A percentile compares a stretch with the other conserved stretches of the same genome.
Evolutionary conservation across 2,329 filamentous ascomycete genomes (phyloP).

Genomic region (Paraphoma chrysanthemicola): DNA sequence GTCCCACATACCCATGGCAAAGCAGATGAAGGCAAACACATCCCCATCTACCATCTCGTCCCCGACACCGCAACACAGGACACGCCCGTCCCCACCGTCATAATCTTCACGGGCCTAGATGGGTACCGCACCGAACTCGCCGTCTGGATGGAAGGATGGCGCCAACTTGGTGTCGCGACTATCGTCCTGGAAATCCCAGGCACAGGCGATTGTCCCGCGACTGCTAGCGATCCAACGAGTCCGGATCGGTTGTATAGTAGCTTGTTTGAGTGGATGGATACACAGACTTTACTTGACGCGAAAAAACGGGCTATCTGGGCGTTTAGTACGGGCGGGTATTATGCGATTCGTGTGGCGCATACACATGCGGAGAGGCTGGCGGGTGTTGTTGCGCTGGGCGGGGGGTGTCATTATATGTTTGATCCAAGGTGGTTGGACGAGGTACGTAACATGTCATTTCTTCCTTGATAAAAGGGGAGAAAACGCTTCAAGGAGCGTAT

Average conservation of each 20-base stretch:
- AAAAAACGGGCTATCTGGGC: slow-evolving; percentile 61
- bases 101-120: slow-evolving; percentile 66
- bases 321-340: slow-evolving; percentile 66
- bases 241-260: slow-evolving; percentile 63
- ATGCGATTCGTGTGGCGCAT: slow-evolving; percentile 64
- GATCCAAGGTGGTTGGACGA: slow-evolving; percentile 60
- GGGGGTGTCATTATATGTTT: slow-evolving; percentile 65
- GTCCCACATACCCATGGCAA: slow-evolving; percentile 65
- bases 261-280: slow-evolving; percentile 62
- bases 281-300: slow-evolving; percentile 57
- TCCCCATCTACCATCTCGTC: slow-evolving; percentile 71
- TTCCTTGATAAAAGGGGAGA: too few relatives aligned
- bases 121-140: slow-evolving; percentile 65
- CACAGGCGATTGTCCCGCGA: slow-evolving; percentile 63
- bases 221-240: slow-evolving; percentile 53
- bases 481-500: too few relatives aligned
- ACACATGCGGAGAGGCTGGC: slow-evolving; percentile 61
- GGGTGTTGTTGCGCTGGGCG: slow-evolving; percentile 62
- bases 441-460: too few relatives aligned
- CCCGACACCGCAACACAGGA: slow-evolving; percentile 55
- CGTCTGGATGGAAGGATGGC: slow-evolving; percentile 60
- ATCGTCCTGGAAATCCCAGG: slow-evolving; percentile 64
- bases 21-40: slow-evolving; percentile 59
- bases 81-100: slow-evolving; percentile 58
- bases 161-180: slow-evolving; percentile 56